These are phyloP conservation scores for Fusarium transvaalense DNA, from an alignment of 2,329 filamentous ascomycete genomes.

Conservation along the genomic window DNA sequence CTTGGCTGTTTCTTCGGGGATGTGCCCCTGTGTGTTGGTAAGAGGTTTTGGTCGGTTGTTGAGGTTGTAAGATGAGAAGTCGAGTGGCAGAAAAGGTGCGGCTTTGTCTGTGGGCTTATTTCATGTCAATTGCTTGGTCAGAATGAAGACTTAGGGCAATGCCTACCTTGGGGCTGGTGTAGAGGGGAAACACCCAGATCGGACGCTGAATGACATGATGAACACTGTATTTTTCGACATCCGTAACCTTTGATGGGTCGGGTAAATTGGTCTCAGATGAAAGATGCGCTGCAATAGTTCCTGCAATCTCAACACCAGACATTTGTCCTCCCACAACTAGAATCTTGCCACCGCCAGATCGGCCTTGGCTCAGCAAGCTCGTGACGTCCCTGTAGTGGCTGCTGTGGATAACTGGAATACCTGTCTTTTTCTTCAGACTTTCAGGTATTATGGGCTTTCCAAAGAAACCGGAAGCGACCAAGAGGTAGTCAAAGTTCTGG, in stretches of 20 bases:
- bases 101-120: slow-evolving; percentile 59
- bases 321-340: slow-evolving; percentile 84
- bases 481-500: slow-evolving; percentile 75
- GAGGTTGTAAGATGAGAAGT: slow-evolving; percentile 79
- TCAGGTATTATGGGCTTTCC: slow-evolving; percentile 68
- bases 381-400: slow-evolving; percentile 71
- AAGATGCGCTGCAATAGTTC: slow-evolving; percentile 77
- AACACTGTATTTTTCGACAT: slow-evolving; percentile 67
- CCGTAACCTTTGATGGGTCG: slow-evolving; percentile 53
- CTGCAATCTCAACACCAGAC: slow-evolving; percentile 83
- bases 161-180: slow-evolving; percentile 64
- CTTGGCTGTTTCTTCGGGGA: slow-evolving; percentile 69
- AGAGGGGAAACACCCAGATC: slow-evolving; percentile 77
- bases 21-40: slow-evolving; percentile 72
- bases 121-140: neutral
- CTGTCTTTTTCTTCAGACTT: slow-evolving; percentile 52
- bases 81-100: slow-evolving; percentile 77
- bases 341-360: slow-evolving; percentile 67
- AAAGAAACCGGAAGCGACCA: slow-evolving; percentile 84
- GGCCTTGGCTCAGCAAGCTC: slow-evolving; percentile 58
- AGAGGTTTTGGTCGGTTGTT: slow-evolving; percentile 70
- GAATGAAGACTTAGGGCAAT: rapidly evolving
- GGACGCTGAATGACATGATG: slow-evolving; percentile 78
- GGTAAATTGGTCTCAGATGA: slow-evolving; percentile 72
- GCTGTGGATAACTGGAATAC: slow-evolving; percentile 73